phyloP scores from a whole-genome alignment of 768 basidiomycete genomes.

The Daedaleopsis nitida region DNA sequence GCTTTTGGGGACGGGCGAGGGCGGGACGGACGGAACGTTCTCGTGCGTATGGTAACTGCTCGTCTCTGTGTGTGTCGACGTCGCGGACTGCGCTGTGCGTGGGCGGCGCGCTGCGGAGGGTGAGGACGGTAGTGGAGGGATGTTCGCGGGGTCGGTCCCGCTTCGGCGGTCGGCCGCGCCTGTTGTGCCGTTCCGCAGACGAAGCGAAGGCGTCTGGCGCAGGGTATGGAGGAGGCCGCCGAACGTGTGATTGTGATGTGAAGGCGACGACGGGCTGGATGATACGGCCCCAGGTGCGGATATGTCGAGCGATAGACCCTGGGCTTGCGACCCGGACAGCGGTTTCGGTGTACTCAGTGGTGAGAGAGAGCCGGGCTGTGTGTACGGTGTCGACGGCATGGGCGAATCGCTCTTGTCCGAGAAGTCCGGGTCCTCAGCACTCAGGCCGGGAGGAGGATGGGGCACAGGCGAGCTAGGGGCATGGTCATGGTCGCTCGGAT shows the following conservation, averaged over 20 bases:
- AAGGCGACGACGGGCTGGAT: slow-evolving; percentile 23
- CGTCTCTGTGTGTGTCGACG: slow-evolving; percentile 28
- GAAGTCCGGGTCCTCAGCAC: slow-evolving; percentile 23
- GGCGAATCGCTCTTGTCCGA: slow-evolving; percentile 24
- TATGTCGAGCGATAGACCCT: slow-evolving; percentile 13
- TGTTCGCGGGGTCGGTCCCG: slow-evolving; percentile 19
- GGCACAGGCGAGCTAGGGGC: slow-evolving; percentile 25
- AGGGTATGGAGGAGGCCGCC: slow-evolving; percentile 29
- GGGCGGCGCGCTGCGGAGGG: slow-evolving; percentile 19
- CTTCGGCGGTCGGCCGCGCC: slow-evolving; percentile 25
- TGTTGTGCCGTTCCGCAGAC: slow-evolving; percentile 24
- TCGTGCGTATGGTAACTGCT: slow-evolving; percentile 28
- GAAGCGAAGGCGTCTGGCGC: slow-evolving; percentile 28
- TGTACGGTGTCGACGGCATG: slow-evolving; percentile 27
- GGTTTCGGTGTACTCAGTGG: slow-evolving; percentile 19
- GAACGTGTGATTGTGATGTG: slow-evolving; percentile 9
- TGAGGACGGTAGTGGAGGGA: slow-evolving; percentile 23
- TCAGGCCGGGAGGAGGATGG: slow-evolving; percentile 40
- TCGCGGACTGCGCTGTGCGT: slow-evolving; percentile 24
- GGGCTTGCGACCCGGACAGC: slow-evolving; percentile 18
- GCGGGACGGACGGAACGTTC: slow-evolving; percentile 12
- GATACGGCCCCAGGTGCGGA: slow-evolving; percentile 20
- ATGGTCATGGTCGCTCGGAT: slow-evolving; percentile 11
- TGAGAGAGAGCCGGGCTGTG: slow-evolving; percentile 19
- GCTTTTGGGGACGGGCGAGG: slow-evolving; percentile 21